phyloP scores from a whole-genome alignment of 1,284 basidiomycete genomes.

The Lignosus rhinocerotis region DNA sequence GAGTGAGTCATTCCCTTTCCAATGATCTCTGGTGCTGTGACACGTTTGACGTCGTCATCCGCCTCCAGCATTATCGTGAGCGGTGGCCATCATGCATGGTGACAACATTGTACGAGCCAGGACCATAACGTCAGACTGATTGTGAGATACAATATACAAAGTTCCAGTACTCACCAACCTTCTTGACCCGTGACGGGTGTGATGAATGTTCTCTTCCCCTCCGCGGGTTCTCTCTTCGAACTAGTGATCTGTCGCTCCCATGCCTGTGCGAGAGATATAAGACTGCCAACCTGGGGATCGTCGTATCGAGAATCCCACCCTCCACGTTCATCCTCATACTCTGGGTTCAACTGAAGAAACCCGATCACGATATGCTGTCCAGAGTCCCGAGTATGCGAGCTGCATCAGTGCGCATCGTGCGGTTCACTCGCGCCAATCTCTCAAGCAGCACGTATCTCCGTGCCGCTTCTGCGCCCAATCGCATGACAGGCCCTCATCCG shows the following conservation, averaged over 20 bases:
- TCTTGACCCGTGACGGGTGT: neutral
- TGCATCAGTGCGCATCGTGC: neutral
- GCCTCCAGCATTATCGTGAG: conserved; percentile 60
- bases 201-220: neutral
- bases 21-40: neutral
- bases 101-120: conserved; percentile 5
- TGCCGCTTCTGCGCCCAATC: neutral
- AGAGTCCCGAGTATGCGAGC: neutral
- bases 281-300: neutral
- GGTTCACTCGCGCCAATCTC: neutral
- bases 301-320: neutral
- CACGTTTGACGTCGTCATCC: neutral
- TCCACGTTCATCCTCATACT: neutral
- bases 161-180: no score
- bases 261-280: neutral
- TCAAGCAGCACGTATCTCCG: neutral
- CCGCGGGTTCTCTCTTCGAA: neutral
- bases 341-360: no score
- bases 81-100: conserved; percentile 73
- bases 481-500: conserved; percentile 4
- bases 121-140: no score
- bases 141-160: no score
- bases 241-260: neutral
- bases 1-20: conserved; percentile 55
- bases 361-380: neutral